Percentiles rank a stretch among this genome's conserved stretches.
These are phyloP conservation scores for Pyrenochaeta sp. DNA, from an alignment of 2,329 filamentous ascomycete genomes.

Conservation along the genomic window DNA sequence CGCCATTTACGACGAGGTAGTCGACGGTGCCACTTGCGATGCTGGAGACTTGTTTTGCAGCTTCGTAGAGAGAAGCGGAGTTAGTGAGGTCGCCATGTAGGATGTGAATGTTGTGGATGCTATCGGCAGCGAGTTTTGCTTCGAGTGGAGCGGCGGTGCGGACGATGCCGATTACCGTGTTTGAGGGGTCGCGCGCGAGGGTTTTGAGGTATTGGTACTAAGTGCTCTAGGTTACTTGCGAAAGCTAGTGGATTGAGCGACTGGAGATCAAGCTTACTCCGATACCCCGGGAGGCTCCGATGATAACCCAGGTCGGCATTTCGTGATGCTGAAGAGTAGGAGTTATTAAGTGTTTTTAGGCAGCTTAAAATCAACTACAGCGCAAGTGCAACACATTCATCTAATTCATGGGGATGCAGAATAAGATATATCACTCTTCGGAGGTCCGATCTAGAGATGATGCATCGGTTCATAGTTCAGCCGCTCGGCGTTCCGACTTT, in stretches of 20 bases:
- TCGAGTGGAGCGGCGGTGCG: slow-evolving; percentile 13
- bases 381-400: no score
- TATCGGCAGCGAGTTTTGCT: slow-evolving; percentile 14
- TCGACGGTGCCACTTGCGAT: slow-evolving; percentile 51
- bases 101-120: slow-evolving; percentile 45
- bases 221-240: slow-evolving; percentile 1
- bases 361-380: no score
- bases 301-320: slow-evolving; percentile 8
- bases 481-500: no score
- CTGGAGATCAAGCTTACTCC: slow-evolving; percentile 14
- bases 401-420: no score
- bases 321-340: neutral
- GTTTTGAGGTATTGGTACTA: slow-evolving; percentile 22
- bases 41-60: slow-evolving; percentile 39
- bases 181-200: slow-evolving; percentile 1
- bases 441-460: no score
- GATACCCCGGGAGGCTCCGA: slow-evolving; percentile 23
- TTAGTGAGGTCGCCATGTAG: slow-evolving; percentile 46
- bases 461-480: no score
- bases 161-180: slow-evolving; percentile 17
- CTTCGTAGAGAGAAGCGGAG: slow-evolving; percentile 42
- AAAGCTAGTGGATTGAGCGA: neutral
- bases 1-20: slow-evolving; percentile 52
- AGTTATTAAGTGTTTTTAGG: no score
- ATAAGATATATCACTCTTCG: no score